A percentile compares a stretch with the other conserved stretches of the same genome.
Conservation (phyloP, 2,329 filamentous ascomycete species). For the Neonectria punicea region DNA sequence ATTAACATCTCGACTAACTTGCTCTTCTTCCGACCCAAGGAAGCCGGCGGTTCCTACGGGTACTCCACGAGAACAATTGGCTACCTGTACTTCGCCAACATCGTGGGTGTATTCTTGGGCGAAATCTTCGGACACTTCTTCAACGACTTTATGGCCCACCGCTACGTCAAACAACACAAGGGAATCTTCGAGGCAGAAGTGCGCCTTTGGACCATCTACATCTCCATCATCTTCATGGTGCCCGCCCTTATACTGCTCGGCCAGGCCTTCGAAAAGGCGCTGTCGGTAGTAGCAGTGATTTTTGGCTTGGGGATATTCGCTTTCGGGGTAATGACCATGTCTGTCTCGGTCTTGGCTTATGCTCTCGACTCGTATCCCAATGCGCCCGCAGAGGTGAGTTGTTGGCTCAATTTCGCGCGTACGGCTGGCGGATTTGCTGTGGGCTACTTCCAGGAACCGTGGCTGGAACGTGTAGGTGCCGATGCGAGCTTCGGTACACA, state of each 20-base stretch:
- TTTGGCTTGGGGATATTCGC: constrained; percentile 61
- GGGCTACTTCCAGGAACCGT: constrained; percentile 58
- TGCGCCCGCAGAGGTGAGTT: constrained; percentile 56
- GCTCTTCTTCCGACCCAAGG: constrained; percentile 48
- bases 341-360: constrained; percentile 59
- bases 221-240: constrained; percentile 60
- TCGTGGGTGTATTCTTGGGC: constrained; percentile 63
- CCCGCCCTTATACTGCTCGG: constrained; percentile 62
- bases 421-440: constrained; percentile 57
- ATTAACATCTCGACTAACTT: constrained; percentile 66
- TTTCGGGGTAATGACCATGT: constrained; percentile 62
- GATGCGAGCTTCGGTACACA: constrained; percentile 52
- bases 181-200: constrained; percentile 66
- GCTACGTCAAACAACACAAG: constrained; percentile 56
- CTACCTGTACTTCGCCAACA: constrained; percentile 67
- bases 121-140: constrained; percentile 65
- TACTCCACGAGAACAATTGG: constrained; percentile 62
- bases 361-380: constrained; percentile 59
- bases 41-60: constrained; percentile 55
- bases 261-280: constrained; percentile 56
- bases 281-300: constrained; percentile 45
- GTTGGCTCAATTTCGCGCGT: constrained; percentile 52
- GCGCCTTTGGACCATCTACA: constrained; percentile 59
- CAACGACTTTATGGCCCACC: constrained; percentile 59
- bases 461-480: constrained; percentile 51